phyloP scores from a whole-genome alignment of 306 rosid species.

The Alnus glutinosa region DNA sequence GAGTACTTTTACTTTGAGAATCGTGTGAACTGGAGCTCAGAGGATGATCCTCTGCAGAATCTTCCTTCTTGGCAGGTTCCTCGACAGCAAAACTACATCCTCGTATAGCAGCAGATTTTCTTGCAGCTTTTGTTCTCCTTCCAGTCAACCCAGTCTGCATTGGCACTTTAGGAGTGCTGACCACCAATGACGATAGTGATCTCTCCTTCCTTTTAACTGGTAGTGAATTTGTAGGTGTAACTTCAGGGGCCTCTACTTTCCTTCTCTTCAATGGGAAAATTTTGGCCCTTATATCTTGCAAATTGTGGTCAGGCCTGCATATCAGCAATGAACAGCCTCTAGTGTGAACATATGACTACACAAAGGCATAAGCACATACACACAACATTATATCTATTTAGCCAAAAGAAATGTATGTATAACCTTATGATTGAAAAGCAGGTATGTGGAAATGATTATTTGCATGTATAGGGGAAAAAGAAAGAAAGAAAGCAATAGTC shows the following conservation, averaged over 20 bases:
- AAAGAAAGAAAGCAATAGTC: not conserved
- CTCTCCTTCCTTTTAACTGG: constrained; percentile 95
- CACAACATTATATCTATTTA: constrained; percentile 2
- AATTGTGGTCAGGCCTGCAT: constrained; percentile 96
- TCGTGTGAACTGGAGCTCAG: constrained; percentile 58
- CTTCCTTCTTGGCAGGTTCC: constrained; percentile 62
- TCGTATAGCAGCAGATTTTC: constrained; percentile 76
- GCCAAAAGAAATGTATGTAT: not conserved
- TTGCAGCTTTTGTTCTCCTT: constrained; percentile 74
- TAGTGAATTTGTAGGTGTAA: constrained; percentile 54
- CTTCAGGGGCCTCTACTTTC: constrained; percentile 63
- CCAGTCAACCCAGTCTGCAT: constrained; percentile 77
- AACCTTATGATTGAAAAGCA: not conserved
- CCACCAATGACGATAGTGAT: constrained; percentile 91
- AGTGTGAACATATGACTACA: constrained; percentile 7
- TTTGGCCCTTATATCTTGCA: constrained; percentile 92
- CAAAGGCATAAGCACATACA: constrained; percentile 12
- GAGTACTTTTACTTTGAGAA: constrained; percentile 37
- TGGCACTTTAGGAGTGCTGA: constrained; percentile 82
- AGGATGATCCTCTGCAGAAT: constrained; percentile 53
- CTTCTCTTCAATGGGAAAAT: constrained; percentile 68
- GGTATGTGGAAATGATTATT: not conserved
- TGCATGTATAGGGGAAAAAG: not conserved
- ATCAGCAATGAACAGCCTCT: constrained; percentile 25
- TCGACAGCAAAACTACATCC: constrained; percentile 62